Base-by-base conservation (phyloP, 306 rosid genomes). In the Myrica gale region DNA sequence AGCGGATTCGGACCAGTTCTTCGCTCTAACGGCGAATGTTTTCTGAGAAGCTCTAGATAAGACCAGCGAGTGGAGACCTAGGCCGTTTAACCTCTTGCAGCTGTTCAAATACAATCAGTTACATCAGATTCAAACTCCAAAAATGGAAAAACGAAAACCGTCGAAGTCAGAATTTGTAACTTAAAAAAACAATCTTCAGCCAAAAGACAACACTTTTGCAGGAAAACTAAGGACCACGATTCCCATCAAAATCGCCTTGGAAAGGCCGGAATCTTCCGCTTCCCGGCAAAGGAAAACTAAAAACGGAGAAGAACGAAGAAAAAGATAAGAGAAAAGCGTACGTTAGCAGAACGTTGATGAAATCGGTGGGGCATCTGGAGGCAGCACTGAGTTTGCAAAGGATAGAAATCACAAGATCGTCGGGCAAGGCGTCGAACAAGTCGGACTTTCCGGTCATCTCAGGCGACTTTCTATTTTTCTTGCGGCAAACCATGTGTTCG, bases 1-100 rank as follows among this genome's bases (percentile, higher is more conserved):
- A 75, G 96, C 80, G 6, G 95, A 82, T 21, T 94, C 97, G 8
- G 81, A 82, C 98, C 98, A 94, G 26, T 85, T 94, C 62, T 76
- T 80, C 6, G 97, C 83, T 63, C 71, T 89, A 37, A 87, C 77
- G 5, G 86, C 78, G 45, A 90, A 82, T 26, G 89, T 82, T 69
- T 84, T 94, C 7, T 65, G 84, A 0, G 91, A 89, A 10, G 93
- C 96, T 69, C 78, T 90, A 3, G 91, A 81, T 11, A 92, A 62
- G 3, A 94, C 97, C 0, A 75, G 16, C 9, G 96, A 78, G 75
- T 83, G 74, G n/a, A 86, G 79, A 2, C 88, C 91, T 20, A 94
- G 81, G 5, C 79, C 73, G 72, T 94, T 85, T 12, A 94, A 78
- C 80, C 97, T 86, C 61, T 90, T 90, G 77, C 98, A 91, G 68